These are phyloP conservation scores for Macrolepiota albuminosa DNA, from an alignment of 768 basidiomycete species.

Conservation along the genomic window DNA sequence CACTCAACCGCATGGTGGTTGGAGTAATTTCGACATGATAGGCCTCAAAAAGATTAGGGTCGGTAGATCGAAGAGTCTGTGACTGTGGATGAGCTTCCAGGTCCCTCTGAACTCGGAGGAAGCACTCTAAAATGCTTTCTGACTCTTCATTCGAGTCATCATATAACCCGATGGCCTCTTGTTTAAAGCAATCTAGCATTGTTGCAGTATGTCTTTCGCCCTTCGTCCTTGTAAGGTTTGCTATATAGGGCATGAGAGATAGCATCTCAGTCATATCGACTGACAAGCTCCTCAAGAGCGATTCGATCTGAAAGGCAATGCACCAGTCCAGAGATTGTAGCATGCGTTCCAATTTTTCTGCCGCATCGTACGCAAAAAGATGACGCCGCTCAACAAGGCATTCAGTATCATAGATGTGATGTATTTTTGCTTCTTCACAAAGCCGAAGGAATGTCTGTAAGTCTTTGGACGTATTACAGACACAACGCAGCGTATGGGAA, in stretches of 20 bases:
- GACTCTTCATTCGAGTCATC: slow-evolving; percentile 13
- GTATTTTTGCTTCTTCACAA: slow-evolving; percentile 33
- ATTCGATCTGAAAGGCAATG: slow-evolving; percentile 60
- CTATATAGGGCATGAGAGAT: slow-evolving; percentile 31
- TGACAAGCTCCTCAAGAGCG: slow-evolving; percentile 30
- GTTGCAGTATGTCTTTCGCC: slow-evolving; percentile 31
- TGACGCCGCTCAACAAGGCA: slow-evolving; percentile 34
- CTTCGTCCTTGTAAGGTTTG: slow-evolving; percentile 20
- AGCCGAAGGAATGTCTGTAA: slow-evolving; percentile 34
- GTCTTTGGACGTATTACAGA: slow-evolving; percentile 32
- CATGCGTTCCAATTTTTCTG: slow-evolving; percentile 28
- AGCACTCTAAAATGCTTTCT: slow-evolving; percentile 26
- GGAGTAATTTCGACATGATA: slow-evolving; percentile 50
- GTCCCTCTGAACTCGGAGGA: slow-evolving; percentile 22
- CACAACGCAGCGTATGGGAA: slow-evolving; percentile 47
- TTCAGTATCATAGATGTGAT: slow-evolving; percentile 27
- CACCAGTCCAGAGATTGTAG: slow-evolving; percentile 36
- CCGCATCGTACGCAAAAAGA: slow-evolving; percentile 37
- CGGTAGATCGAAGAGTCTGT: slow-evolving; percentile 16
- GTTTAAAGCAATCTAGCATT: slow-evolving; percentile 37
- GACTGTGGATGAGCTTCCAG: slow-evolving; percentile 17
- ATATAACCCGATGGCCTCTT: slow-evolving; percentile 21
- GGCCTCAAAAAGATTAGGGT: slow-evolving; percentile 35
- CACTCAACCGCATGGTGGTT: slow-evolving; percentile 45
- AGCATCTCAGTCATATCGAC: slow-evolving; percentile 53